Conservation (phyloP, 140 eudicot genomes). For the Cichorium intybus region DNA sequence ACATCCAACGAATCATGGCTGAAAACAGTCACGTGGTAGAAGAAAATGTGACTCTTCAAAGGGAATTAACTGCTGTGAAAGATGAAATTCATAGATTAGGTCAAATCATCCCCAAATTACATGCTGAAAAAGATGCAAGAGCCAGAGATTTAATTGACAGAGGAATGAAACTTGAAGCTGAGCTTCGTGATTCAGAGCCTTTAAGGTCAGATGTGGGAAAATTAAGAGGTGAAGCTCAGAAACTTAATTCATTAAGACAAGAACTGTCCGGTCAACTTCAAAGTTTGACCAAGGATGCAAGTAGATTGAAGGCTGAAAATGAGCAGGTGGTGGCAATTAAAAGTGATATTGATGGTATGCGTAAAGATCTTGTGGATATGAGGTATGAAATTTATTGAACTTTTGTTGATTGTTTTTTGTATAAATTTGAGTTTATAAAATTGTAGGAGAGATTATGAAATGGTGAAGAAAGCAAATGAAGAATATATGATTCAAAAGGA, state of each 20-base stretch:
- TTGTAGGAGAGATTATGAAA: constrained; percentile 70
- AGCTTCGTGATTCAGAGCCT: constrained; percentile 68
- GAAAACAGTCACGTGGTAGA: constrained; percentile 70
- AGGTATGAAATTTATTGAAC: constrained; percentile 46
- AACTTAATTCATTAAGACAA: constrained; percentile 45
- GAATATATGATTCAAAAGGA: constrained; percentile 70
- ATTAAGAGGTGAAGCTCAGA: constrained; percentile 68
- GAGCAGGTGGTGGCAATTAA: constrained; percentile 53
- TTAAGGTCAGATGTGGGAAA: constrained; percentile 58
- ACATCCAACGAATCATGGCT: constrained; percentile 56
- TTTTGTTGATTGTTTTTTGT: too few species aligned
- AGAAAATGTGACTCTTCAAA: constrained; percentile 66
- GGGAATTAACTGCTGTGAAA: constrained; percentile 68
- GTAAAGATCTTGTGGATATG: constrained; percentile 67
- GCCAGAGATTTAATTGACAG: constrained; percentile 64
- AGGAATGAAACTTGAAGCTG: constrained; percentile 81
- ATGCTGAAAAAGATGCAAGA: constrained; percentile 63
- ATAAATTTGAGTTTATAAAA: too few species aligned
- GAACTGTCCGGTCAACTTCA: constrained; percentile 66
- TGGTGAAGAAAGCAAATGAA: constrained; percentile 75
- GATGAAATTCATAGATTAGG: constrained; percentile 71
- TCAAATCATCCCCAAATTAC: constrained; percentile 70
- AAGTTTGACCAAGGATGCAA: constrained; percentile 50
- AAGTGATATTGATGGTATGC: constrained; percentile 69
- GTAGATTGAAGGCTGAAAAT: constrained; percentile 60